phyloP scores from a whole-genome alignment of 1,284 basidiomycete species.

The Schizophyllum commune region DNA sequence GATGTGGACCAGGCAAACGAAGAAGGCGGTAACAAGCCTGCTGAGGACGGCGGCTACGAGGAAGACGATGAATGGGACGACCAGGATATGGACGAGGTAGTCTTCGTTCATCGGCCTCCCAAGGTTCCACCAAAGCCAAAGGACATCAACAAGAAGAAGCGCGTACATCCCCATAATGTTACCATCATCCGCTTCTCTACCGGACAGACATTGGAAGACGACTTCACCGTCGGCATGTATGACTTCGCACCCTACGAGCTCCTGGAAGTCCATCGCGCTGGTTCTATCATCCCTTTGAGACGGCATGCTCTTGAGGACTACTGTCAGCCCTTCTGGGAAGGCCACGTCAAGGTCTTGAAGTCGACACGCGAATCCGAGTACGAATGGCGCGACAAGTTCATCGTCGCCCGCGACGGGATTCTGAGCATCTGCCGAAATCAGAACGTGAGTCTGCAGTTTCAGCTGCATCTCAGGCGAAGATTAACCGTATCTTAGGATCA shows the following conservation, averaged over 20 bases:
- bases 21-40: conserved; percentile 15
- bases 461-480: not conserved
- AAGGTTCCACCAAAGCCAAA: conserved; percentile 9
- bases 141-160: conserved; percentile 7
- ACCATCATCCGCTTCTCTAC: conserved; percentile 57
- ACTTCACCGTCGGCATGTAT: conserved; percentile 49
- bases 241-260: conserved; percentile 51
- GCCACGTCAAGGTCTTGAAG: conserved; percentile 42
- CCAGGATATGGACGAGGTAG: conserved; percentile 8
- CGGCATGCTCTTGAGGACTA: conserved; percentile 39
- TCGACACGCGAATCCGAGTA: conserved; percentile 7
- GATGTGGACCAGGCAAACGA: conserved; percentile 18
- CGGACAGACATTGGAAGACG: conserved; percentile 60
- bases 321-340: conserved; percentile 61
- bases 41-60: conserved; percentile 21
- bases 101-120: conserved; percentile 8
- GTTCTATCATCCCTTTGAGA: conserved; percentile 34
- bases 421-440: conserved; percentile 48
- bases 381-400: conserved; percentile 61
- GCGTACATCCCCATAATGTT: conserved; percentile 23
- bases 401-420: conserved; percentile 49
- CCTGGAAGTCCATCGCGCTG: conserved; percentile 50
- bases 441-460: conserved; percentile 30
- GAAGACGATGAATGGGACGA: conserved; percentile 26
- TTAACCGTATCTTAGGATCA: conserved; percentile 26